Evolutionary conservation across 768 basidiomycete genomes (phyloP).

Genomic region (Suillus bovinus): DNA sequence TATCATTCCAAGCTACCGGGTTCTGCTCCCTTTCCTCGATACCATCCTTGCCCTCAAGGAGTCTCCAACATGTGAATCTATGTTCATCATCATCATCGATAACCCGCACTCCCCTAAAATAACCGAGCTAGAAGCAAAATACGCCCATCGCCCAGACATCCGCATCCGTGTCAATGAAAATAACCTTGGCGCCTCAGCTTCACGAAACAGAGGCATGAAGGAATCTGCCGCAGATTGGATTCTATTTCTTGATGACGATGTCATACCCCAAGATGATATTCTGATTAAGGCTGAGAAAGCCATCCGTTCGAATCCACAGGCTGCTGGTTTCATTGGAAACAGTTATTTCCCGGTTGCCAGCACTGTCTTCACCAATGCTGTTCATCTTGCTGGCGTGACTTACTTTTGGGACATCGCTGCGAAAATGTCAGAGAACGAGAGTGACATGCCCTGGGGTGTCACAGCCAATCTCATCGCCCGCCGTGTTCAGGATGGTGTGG

Average conservation of each 20-base stretch:
- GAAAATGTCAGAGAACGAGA: constrained; percentile 38
- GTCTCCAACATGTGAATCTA: constrained; percentile 44
- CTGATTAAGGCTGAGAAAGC: constrained; percentile 46
- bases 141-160: constrained; percentile 46
- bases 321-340: constrained; percentile 57
- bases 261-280: constrained; percentile 43
- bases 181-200: constrained; percentile 53
- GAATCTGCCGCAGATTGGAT: constrained; percentile 61
- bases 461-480: constrained; percentile 59
- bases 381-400: constrained; percentile 56
- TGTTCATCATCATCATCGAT: constrained; percentile 62
- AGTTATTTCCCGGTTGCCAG: constrained; percentile 48
- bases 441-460: constrained; percentile 61
- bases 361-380: constrained; percentile 51
- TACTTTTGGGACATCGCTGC: constrained; percentile 63
- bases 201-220: constrained; percentile 54
- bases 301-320: constrained; percentile 47
- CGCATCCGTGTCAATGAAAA: constrained; percentile 50
- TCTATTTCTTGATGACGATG: constrained; percentile 62
- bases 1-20: constrained; percentile 57
- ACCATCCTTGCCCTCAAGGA: constrained; percentile 44
- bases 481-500: constrained; percentile 45
- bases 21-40: constrained; percentile 44
- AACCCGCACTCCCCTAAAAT: constrained; percentile 46
- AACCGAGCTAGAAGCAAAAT: constrained; percentile 39